A percentile compares a stretch with the other conserved stretches of the same genome.
Conservation (phyloP, 768 basidiomycete species). For the Daedalea quercina region DNA sequence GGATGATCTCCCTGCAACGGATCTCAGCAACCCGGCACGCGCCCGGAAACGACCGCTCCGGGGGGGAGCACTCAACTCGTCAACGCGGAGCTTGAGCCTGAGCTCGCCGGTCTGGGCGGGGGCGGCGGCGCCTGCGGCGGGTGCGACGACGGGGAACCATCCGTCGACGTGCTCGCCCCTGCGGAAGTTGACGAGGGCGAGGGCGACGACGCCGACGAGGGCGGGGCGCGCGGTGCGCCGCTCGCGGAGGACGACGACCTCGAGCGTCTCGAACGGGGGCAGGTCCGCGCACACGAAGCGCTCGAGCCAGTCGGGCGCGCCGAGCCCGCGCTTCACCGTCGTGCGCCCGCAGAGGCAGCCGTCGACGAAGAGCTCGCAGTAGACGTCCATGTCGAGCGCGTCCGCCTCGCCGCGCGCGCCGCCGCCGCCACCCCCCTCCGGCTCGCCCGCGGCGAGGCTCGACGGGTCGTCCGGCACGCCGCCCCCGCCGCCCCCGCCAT, state of each 20-base stretch:
- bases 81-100: slow-evolving; percentile 62
- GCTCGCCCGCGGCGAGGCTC: slow-evolving; percentile 23
- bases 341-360: slow-evolving; percentile 65
- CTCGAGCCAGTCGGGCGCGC: slow-evolving; percentile 80
- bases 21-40: slow-evolving; percentile 1
- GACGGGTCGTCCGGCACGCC: slow-evolving; percentile 9
- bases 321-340: slow-evolving; percentile 59
- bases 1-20: slow-evolving; percentile 63
- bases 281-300: slow-evolving; percentile 66
- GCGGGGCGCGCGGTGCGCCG: slow-evolving; percentile 53
- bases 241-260: slow-evolving; percentile 63
- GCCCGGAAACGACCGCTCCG: slow-evolving; percentile 5
- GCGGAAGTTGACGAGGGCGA: slow-evolving; percentile 65
- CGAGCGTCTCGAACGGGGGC: slow-evolving; percentile 70
- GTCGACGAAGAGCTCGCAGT: slow-evolving; percentile 74
- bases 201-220: slow-evolving; percentile 52
- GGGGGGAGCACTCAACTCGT: slow-evolving; percentile 53
- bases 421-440: no score
- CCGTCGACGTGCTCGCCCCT: slow-evolving; percentile 73
- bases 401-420: slow-evolving; percentile 23
- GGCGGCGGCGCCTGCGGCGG: slow-evolving; percentile 35
- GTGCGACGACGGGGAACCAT: slow-evolving; percentile 68
- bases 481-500: slow-evolving; percentile 6
- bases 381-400: slow-evolving; percentile 60
- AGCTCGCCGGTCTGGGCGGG: slow-evolving; percentile 71